Conservation (phyloP, 2,329 filamentous ascomycete genomes). For the Rhinocladiella mackenziei region DNA sequence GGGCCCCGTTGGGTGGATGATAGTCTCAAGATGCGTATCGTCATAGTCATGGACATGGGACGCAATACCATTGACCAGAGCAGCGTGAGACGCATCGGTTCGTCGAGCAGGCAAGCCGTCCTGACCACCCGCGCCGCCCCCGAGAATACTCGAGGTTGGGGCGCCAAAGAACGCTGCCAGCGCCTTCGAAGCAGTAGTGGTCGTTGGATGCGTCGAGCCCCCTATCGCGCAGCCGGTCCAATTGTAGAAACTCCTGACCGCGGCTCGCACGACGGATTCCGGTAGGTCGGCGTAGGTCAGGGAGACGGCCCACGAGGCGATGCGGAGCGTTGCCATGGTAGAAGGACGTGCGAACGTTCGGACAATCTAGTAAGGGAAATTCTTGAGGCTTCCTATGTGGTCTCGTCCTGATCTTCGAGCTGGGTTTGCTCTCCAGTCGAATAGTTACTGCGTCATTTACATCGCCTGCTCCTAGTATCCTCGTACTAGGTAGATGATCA, state of each 20-base stretch:
- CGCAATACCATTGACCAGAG: constrained; percentile 53
- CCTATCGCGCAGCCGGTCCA: constrained; percentile 53
- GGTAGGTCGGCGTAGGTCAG: constrained; percentile 44
- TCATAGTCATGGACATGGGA: constrained; percentile 57
- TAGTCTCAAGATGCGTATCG: constrained; percentile 54
- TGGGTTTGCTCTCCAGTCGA: too few relatives aligned
- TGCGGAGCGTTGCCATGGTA: constrained; percentile 40
- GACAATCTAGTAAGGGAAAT: neutral
- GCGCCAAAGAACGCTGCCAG: constrained; percentile 39
- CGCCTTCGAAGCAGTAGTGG: constrained; percentile 37
- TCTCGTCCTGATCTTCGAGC: neutral
- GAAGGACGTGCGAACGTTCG: neutral
- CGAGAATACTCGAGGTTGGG: constrained; percentile 38
- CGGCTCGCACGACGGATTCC: constrained; percentile 41
- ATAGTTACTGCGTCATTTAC: too few relatives aligned
- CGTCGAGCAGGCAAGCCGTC: neutral
- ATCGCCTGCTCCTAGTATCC: too few relatives aligned
- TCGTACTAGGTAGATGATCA: too few relatives aligned
- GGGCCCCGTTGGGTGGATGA: constrained; percentile 54
- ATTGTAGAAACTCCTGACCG: constrained; percentile 51
- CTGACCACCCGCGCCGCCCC: constrained; percentile 14
- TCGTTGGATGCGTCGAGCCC: constrained; percentile 47
- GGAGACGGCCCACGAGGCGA: constrained; percentile 47
- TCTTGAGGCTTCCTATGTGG: neutral
- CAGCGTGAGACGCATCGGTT: constrained; percentile 38